phyloP scores from a whole-genome alignment of 208 protist species.

The Angomonas ambiguus region DNA sequence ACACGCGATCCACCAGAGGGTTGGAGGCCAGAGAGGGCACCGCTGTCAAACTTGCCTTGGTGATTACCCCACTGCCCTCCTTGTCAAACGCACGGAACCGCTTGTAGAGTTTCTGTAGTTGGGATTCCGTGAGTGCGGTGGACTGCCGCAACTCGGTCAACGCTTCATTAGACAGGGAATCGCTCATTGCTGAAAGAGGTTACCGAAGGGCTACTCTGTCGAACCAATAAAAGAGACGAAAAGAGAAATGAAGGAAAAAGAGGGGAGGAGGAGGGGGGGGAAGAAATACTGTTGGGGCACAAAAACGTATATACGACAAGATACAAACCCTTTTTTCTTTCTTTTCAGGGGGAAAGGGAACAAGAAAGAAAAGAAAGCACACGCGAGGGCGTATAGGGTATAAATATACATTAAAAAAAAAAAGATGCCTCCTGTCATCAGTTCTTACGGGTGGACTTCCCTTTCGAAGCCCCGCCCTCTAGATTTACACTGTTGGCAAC shows the following conservation, averaged over 20 bases:
- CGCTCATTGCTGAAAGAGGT: neutral
- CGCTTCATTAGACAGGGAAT: slow-evolving; percentile 46
- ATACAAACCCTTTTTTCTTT: no score
- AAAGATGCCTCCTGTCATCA: neutral
- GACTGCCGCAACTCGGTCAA: slow-evolving; percentile 55
- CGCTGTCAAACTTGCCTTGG: slow-evolving; percentile 55
- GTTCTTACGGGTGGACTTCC: neutral
- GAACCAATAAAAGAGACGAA: slow-evolving; percentile 5
- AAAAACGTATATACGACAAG: no score
- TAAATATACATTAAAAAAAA: neutral
- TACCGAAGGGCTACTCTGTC: neutral
- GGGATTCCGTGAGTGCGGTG: slow-evolving; percentile 75
- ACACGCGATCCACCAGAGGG: slow-evolving; percentile 75
- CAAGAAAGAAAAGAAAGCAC: slow-evolving; percentile 8
- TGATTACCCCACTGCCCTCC: slow-evolving; percentile 63
- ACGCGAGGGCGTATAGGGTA: no score
- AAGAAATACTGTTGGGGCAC: no score
- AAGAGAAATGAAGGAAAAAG: neutral
- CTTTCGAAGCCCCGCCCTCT: slow-evolving; percentile 25
- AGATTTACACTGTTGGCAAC: slow-evolving; percentile 54
- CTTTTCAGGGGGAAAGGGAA: no score
- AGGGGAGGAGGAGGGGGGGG: no score
- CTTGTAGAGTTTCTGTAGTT: slow-evolving; percentile 82
- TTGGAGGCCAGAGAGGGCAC: slow-evolving; percentile 80
- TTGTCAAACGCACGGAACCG: slow-evolving; percentile 82